Evolutionary conservation across 208 protist genomes (phyloP).

Genomic region (Trypanosoma brucei): DNA sequence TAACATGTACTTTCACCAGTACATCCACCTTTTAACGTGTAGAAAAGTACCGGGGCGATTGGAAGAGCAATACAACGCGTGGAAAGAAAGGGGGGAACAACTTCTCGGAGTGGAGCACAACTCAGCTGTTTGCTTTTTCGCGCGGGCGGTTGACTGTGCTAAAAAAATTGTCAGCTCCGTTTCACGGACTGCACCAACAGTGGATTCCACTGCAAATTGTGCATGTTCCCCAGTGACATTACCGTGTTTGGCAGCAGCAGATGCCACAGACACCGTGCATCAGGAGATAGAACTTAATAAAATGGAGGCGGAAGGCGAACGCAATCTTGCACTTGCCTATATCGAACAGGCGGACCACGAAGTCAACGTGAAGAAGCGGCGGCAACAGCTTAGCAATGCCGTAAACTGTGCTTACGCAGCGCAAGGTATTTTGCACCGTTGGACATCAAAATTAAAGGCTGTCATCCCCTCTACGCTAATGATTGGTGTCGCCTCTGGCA

Average conservation of each 20-base stretch:
- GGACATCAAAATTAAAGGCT: conserved; percentile 34
- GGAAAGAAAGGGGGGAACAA: conserved; percentile 77
- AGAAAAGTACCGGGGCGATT: conserved; percentile 34
- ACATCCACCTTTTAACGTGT: conserved; percentile 44
- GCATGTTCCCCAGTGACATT: neutral
- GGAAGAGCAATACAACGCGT: conserved; percentile 48
- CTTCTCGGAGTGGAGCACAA: conserved; percentile 59
- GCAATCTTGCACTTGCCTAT: conserved; percentile 77
- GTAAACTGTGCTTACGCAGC: conserved; percentile 83
- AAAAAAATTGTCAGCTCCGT: conserved; percentile 11
- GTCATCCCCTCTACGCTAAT: conserved; percentile 43
- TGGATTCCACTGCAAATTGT: neutral
- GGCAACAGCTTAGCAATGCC: conserved; percentile 75
- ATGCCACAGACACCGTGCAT: conserved; percentile 1
- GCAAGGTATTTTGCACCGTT: conserved; percentile 75
- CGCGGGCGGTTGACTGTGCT: conserved; percentile 50
- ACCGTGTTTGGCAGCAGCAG: neutral
- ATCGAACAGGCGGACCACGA: conserved; percentile 82
- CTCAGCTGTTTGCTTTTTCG: conserved; percentile 43
- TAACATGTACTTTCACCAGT: conserved; percentile 64
- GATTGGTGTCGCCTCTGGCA: conserved; percentile 62
- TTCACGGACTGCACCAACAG: neutral
- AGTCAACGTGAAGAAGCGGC: conserved; percentile 73
- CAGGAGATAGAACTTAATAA: conserved; percentile 53
- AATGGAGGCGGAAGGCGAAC: conserved; percentile 75